Conservation (phyloP, 2,329 filamentous ascomycete genomes). For the Colletotrichum viniferum region DNA sequence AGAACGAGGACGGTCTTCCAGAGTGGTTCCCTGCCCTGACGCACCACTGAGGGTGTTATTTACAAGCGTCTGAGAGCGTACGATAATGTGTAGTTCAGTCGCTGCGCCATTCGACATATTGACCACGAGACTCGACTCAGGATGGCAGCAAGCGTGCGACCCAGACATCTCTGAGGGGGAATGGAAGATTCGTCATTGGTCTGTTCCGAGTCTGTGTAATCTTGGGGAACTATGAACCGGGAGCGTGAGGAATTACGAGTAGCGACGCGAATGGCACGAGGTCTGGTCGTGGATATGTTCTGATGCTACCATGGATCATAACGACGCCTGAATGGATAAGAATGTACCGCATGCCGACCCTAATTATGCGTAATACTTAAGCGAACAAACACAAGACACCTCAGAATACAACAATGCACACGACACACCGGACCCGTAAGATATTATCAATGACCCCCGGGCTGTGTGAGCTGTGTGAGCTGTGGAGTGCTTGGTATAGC, state of each 20-base stretch:
- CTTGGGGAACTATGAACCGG: not conserved
- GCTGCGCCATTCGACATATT: not conserved
- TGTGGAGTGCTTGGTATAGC: too few species aligned
- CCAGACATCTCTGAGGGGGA: not conserved
- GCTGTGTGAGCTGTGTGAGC: too few species aligned
- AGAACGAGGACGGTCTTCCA: not conserved
- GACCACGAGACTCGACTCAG: not conserved
- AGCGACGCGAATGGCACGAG: not conserved
- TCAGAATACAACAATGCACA: not conserved
- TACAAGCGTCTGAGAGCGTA: not conserved
- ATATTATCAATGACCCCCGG: not conserved
- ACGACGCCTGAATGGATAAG: not conserved
- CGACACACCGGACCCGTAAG: not conserved
- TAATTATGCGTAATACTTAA: not conserved
- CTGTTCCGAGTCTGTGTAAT: not conserved
- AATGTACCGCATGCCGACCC: not conserved
- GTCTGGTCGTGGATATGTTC: not conserved
- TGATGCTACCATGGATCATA: not conserved
- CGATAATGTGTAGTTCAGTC: not conserved
- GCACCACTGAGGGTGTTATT: not conserved
- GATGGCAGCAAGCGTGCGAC: not conserved
- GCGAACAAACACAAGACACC: not conserved
- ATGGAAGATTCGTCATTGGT: not conserved
- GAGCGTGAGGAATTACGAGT: not conserved
- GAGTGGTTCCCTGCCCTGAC: not conserved